A percentile compares a stretch with the other conserved stretches of the same genome.
phyloP scores from a whole-genome alignment of 768 basidiomycete genomes.

The Russula sp. region DNA sequence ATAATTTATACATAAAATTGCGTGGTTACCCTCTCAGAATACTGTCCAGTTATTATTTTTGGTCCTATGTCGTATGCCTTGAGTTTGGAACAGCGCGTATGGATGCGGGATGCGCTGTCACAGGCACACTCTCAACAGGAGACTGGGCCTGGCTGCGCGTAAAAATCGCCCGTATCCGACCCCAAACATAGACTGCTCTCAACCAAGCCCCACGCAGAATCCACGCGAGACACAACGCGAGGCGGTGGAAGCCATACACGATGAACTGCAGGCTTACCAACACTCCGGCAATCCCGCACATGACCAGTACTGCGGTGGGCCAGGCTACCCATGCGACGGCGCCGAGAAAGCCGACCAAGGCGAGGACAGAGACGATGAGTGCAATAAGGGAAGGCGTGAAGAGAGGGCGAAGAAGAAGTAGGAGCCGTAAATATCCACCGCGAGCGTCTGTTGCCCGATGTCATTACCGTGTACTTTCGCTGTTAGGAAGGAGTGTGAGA shows the following conservation, averaged over 20 bases:
- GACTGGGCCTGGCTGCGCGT: neutral
- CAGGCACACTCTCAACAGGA: neutral
- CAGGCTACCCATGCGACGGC: conserved; percentile 61
- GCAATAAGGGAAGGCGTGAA: conserved; percentile 62
- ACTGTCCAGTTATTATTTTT: neutral
- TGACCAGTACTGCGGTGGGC: conserved; percentile 58
- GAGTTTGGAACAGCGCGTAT: neutral
- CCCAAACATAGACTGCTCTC: neutral
- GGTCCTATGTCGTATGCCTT: neutral
- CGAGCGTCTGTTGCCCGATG: conserved; percentile 40
- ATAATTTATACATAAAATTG: neutral
- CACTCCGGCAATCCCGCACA: conserved; percentile 56
- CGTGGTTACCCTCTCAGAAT: neutral
- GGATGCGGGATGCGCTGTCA: neutral
- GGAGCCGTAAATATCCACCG: conserved; percentile 54
- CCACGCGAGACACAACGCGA: conserved; percentile 19
- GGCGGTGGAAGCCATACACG: conserved; percentile 35
- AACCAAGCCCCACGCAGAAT: conserved; percentile 17
- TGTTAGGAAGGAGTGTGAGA: conserved; percentile 2
- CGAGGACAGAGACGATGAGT: conserved; percentile 53
- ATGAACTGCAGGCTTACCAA: conserved; percentile 65
- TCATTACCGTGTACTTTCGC: neutral
- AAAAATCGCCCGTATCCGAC: neutral
- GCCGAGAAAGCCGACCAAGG: conserved; percentile 58
- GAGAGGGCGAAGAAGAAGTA: conserved; percentile 71